These are phyloP conservation scores for Mentha longifolia DNA, from an alignment of 257 asterid genomes.

Conservation along the genomic window DNA sequence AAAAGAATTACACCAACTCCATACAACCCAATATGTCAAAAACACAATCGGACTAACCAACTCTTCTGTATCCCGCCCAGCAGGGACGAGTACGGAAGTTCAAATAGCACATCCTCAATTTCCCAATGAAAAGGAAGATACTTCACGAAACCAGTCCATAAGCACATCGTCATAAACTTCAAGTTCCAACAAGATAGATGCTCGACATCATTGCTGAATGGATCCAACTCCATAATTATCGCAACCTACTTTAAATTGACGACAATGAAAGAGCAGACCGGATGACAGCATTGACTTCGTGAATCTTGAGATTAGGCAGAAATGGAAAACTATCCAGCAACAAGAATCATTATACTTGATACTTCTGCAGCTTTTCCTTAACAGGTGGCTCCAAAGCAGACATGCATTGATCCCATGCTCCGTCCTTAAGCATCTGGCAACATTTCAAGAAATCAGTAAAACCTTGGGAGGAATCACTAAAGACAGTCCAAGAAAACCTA, in stretches of 20 bases:
- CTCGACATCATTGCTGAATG: constrained; percentile 5
- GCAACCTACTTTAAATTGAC: neutral
- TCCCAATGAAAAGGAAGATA: constrained; percentile 12
- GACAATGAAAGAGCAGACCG: constrained; percentile 23
- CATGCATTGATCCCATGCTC: constrained; percentile 93
- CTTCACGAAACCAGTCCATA: constrained; percentile 31
- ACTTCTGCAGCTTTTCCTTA: constrained; percentile 64
- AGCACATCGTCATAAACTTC: constrained; percentile 24
- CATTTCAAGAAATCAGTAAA: constrained; percentile 4
- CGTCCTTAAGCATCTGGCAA: constrained; percentile 79
- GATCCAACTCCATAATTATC: neutral
- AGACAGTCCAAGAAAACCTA: neutral
- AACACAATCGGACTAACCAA: neutral
- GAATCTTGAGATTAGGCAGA: constrained; percentile 15
- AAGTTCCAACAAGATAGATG: constrained; percentile 31
- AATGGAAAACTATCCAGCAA: neutral
- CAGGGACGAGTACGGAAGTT: too few relatives aligned
- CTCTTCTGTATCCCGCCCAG: constrained; percentile 10
- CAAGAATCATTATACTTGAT: constrained; percentile 48
- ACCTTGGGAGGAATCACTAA: neutral
- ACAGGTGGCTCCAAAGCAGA: constrained; percentile 79
- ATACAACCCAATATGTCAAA: constrained; percentile 22
- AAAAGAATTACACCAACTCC: constrained; percentile 32
- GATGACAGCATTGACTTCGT: constrained; percentile 23
- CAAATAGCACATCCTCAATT: constrained; percentile 1